phyloP scores from a whole-genome alignment of 2,329 filamentous ascomycete genomes.

The Stagonosporopsis chrysanthemi region DNA sequence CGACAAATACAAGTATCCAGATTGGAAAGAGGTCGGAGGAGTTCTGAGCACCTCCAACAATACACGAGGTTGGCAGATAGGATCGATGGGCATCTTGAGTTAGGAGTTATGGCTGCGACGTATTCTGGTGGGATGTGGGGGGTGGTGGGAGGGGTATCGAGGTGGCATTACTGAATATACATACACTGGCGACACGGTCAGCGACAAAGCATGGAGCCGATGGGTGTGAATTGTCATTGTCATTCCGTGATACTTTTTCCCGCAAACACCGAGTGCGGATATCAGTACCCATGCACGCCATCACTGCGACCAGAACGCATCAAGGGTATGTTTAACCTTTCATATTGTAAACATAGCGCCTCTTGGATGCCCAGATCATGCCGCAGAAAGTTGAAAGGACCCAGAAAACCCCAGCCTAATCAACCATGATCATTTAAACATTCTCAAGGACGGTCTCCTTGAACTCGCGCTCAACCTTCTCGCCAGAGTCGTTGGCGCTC shows the following conservation, averaged over 20 bases:
- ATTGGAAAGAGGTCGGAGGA: too few relatives aligned
- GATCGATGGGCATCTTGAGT: neutral
- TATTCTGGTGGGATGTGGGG: too few relatives aligned
- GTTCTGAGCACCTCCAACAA: too few relatives aligned
- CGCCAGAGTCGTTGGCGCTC: constrained; percentile 91
- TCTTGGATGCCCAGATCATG: constrained; percentile 53
- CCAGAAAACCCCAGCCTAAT: constrained; percentile 49
- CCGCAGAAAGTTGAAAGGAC: constrained; percentile 50
- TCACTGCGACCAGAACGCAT: constrained; percentile 45
- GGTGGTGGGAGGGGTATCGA: constrained; percentile 4
- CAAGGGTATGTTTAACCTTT: constrained; percentile 50
- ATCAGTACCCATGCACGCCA: constrained; percentile 44
- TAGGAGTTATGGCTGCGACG: neutral
- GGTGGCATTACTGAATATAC: constrained; percentile 15
- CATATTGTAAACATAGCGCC: constrained; percentile 53
- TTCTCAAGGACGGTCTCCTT: constrained; percentile 95
- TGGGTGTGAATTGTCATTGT: constrained; percentile 43
- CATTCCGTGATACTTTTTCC: constrained; percentile 49
- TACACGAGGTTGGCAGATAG: neutral
- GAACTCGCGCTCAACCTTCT: constrained; percentile 98
- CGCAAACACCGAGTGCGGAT: constrained; percentile 46
- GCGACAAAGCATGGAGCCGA: constrained; percentile 18
- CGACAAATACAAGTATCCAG: too few relatives aligned
- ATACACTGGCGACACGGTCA: constrained; percentile 19
- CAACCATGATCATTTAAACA: constrained; percentile 71